Percentiles rank a stretch among this genome's conserved stretches.
Conservation (phyloP, 2,329 filamentous ascomycete genomes). For the Apiospora phragmitis region DNA sequence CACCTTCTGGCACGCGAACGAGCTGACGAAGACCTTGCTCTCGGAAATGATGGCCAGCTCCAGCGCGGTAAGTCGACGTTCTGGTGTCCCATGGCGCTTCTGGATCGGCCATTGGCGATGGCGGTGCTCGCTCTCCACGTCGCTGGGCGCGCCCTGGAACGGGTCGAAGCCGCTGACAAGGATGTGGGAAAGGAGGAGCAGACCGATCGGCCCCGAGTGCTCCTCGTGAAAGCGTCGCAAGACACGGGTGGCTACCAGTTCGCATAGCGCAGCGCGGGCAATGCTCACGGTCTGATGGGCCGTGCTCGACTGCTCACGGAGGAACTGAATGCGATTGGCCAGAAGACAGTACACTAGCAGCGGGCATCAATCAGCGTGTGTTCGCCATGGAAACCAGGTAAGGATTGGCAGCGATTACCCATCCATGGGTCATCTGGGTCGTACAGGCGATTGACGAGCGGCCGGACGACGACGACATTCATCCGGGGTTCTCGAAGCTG, state of each 20-base stretch:
- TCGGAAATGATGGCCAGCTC: constrained; percentile 73
- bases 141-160: constrained; percentile 66
- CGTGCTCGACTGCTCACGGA: constrained; percentile 64
- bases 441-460: constrained; percentile 68
- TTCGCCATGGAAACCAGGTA: not conserved
- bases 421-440: constrained; percentile 65
- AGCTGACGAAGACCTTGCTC: constrained; percentile 66
- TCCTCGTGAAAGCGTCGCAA: constrained; percentile 70
- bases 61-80: constrained; percentile 64
- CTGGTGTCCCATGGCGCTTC: constrained; percentile 37
- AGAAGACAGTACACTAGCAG: constrained; percentile 66
- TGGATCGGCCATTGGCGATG: constrained; percentile 41
- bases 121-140: constrained; percentile 52
- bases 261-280: constrained; percentile 68
- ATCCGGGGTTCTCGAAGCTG: constrained; percentile 68
- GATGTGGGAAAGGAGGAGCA: constrained; percentile 66
- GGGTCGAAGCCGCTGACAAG: constrained; percentile 72
- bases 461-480: constrained; percentile 65
- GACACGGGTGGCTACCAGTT: constrained; percentile 66
- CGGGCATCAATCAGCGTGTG: not conserved
- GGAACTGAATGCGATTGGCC: constrained; percentile 69
- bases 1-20: constrained; percentile 67
- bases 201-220: constrained; percentile 60
- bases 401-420: constrained; percentile 36
- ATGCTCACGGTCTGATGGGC: constrained; percentile 70